Percentiles rank a stretch among this genome's conserved stretches.
phyloP scores from a whole-genome alignment of 345 rosid species.

The Moricandia arvensis region DNA sequence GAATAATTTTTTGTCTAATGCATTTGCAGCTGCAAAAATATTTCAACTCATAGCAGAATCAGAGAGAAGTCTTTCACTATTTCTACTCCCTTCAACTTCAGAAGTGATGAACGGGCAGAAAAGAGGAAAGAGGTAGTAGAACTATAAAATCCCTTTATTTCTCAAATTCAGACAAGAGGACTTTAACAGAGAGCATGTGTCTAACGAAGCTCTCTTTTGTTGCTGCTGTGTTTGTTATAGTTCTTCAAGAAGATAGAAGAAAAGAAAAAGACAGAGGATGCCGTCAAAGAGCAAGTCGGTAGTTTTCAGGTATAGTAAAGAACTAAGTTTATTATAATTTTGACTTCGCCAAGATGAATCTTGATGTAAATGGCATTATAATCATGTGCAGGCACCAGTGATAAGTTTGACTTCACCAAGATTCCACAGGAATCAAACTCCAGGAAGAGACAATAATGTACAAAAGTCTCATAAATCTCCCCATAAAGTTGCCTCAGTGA shows the following conservation, averaged over 20 bases:
- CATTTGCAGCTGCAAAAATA: constrained; percentile 43
- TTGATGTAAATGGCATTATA: constrained; percentile 15
- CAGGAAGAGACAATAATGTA: constrained; percentile 33
- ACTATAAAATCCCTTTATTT: not conserved
- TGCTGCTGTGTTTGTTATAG: constrained; percentile 34
- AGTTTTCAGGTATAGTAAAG: constrained; percentile 1
- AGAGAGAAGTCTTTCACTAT: constrained; percentile 45
- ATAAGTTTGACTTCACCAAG: constrained; percentile 50
- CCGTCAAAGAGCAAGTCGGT: constrained; percentile 37
- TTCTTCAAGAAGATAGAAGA: constrained; percentile 69
- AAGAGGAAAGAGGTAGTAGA: constrained; percentile 75
- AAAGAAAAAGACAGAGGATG: constrained; percentile 43
- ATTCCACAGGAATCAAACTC: constrained; percentile 44
- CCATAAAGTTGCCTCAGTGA: constrained; percentile 35
- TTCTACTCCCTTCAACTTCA: constrained; percentile 65
- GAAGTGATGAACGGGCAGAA: constrained; percentile 80
- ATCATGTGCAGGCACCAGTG: constrained; percentile 44
- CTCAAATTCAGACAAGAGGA: not conserved
- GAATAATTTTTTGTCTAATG: constrained; percentile 6
- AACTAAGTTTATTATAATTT: not conserved
- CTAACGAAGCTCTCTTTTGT: constrained; percentile 13
- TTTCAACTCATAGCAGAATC: constrained; percentile 43
- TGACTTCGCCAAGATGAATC: not conserved
- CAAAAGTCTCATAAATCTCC: constrained; percentile 40
- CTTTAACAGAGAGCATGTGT: not conserved